Evolutionary conservation across 208 protist genomes (phyloP), one percentile per base, ranked within the genome.

Genomic region (Trypanosoma boissoni): DNA sequence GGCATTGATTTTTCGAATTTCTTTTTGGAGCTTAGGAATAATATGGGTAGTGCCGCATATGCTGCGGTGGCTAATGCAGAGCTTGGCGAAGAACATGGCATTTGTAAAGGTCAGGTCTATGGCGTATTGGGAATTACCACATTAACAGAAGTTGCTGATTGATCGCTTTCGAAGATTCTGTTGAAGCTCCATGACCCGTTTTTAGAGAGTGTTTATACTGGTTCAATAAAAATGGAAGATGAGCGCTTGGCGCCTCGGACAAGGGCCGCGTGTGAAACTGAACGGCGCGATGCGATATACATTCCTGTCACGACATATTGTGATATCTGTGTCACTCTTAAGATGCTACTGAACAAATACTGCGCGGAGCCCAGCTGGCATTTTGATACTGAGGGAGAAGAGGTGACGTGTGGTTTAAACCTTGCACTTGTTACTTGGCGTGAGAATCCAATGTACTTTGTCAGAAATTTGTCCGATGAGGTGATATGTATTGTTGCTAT

Each of bases 101-200:
- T 93, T 41, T 56, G 60, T 23, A 64, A 83, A 16, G 77, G 80
- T 32, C 64, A 79, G 43, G 75, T 57, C 67, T 93, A 91, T 64
- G 74, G 63, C 9, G 55, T 93, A 23, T 71, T 88, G 12, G 82
- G 65, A 24, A 63, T 88, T 58, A 36, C 88, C 18, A 45, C 44
- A 12, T 26, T 31, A 18, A 46, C 3, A 23, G 39, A 64, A 12
- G n/a, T 20, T 6, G 28, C 2, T n/a, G 23, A 23, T 14, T 12
- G n/a, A 3, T 32, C 34, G 6, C 10, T 59, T 6, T 58, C 72
- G 23, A 80, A 86, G 37, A 67, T 93, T 21, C 42, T 86, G 16
- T 73, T 93, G 41, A 80, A 82, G 67, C 48, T 93, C 23, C 83
- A 88, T 74, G 84, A 83, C 64, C 84, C 84, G 18, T 88, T 86